These are phyloP conservation scores for Alternaria infectoria DNA, from an alignment of 2,329 filamentous ascomycete species.

Conservation along the genomic window DNA sequence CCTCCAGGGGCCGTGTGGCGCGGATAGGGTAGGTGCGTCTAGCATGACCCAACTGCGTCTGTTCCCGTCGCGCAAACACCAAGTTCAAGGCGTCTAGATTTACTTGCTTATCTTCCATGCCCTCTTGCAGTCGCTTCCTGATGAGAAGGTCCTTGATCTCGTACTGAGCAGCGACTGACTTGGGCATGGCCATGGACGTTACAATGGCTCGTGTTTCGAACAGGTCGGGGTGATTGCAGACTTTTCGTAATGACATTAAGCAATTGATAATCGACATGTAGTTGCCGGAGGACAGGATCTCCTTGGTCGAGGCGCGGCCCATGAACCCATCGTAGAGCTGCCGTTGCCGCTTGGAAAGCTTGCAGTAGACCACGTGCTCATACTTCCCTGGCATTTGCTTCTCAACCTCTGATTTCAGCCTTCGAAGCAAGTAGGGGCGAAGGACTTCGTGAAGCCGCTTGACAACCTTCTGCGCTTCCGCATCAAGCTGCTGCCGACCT, in stretches of 20 bases:
- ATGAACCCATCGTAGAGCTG: slow-evolving; percentile 97
- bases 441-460: slow-evolving; percentile 92
- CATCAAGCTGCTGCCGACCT: slow-evolving; percentile 90
- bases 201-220: slow-evolving; percentile 97
- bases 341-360: slow-evolving; percentile 90
- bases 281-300: slow-evolving; percentile 88
- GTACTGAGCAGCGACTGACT: slow-evolving; percentile 76
- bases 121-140: slow-evolving; percentile 67
- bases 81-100: slow-evolving; percentile 81
- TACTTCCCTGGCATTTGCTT: slow-evolving; percentile 99
- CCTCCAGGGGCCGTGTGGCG: slow-evolving; percentile 71
- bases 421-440: slow-evolving; percentile 86
- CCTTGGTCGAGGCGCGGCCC: slow-evolving; percentile 84
- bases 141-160: slow-evolving; percentile 75
- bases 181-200: slow-evolving; percentile 91
- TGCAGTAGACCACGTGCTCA: slow-evolving; percentile 95
- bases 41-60: slow-evolving; percentile 60
- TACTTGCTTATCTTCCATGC: slow-evolving; percentile 67
- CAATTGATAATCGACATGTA: slow-evolving; percentile 99
- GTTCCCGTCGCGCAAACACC: slow-evolving; percentile 73
- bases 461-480: slow-evolving; percentile 90
- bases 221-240: slow-evolving; percentile 97
- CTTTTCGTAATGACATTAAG: slow-evolving; percentile 94
- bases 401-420: slow-evolving; percentile 95
- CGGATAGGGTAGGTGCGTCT: slow-evolving; percentile 56